These are phyloP conservation scores for Oemleria cerasiformis DNA, from an alignment of 306 rosid species.

Conservation along the genomic window DNA sequence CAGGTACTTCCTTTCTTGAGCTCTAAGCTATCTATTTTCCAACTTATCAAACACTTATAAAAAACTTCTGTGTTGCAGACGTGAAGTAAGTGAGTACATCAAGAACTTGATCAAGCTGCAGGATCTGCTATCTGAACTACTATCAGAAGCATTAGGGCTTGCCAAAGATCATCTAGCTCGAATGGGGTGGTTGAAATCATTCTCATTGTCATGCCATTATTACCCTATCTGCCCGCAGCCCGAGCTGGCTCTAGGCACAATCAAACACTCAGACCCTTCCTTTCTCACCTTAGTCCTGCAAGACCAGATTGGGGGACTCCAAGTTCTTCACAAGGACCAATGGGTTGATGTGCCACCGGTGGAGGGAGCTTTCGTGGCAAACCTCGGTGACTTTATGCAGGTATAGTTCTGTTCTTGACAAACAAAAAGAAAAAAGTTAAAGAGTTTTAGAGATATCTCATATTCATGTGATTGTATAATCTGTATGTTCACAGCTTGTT, in stretches of 20 bases:
- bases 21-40: neutral
- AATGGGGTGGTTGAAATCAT: constrained; percentile 30
- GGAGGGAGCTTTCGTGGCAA: constrained; percentile 8
- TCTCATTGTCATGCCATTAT: constrained; percentile 40
- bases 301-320: constrained; percentile 10
- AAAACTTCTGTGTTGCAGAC: neutral
- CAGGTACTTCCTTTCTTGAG: neutral
- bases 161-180: constrained; percentile 19
- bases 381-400: constrained; percentile 15
- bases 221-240: constrained; percentile 59
- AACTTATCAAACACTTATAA: neutral
- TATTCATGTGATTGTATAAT: neutral
- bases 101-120: neutral
- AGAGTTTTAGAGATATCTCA: neutral
- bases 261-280: neutral
- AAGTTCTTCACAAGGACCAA: neutral
- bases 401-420: neutral
- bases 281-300: constrained; percentile 1
- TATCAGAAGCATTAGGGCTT: constrained; percentile 33
- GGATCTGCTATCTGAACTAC: neutral
- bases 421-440: no score
- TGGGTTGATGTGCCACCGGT: neutral
- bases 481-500: constrained; percentile 2
- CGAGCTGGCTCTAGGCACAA: constrained; percentile 33
- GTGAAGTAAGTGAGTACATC: neutral